Evolutionary conservation across 31 red algal species (phyloP), one percentile per base, ranked within the genome.

Genomic region (Endocladia muricata): DNA sequence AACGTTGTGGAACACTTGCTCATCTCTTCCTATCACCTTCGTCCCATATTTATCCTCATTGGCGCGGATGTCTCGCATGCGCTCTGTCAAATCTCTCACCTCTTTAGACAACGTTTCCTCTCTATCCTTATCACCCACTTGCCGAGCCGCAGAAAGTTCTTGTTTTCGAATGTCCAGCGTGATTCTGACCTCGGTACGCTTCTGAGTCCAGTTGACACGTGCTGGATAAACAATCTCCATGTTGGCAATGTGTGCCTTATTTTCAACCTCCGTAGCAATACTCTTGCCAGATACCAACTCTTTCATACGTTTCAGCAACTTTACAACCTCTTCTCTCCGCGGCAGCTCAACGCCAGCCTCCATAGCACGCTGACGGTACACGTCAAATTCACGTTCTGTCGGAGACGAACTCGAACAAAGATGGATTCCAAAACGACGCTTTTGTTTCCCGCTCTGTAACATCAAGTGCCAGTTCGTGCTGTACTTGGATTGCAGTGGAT

Each of bases 181-280:
- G 26, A 69, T 88, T 68, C 76, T 60, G 6, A 68, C 75, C 51
- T 80, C 85, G n/a, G 85, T 80, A 74, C 71, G 76, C 60, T 83
- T 82, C 44, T 67, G 43, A 21, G 86, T 90, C 86, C 86, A 90
- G 55, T 90, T 90, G 19, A 90, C 71, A 25, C 78, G 23, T 33
- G 58, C 51, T 33, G 86, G 86, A 82, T 82, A 90, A 4, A 90
- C 41, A 3, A 90, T 41, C 70, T 90, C 86, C 54, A 77, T 82
- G 48, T 77, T 90, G 3, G 59, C 59, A 29, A 90, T 83, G 61
- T 90, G 86, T 7, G 57, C 56, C 51, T 90, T 88, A 21, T 79
- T 78, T 40, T 88, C 85, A 31, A 61, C 85, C 37, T 88, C 85
- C 8, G 74, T 88, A 43, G 85, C 47, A 4, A 60, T 65, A 9